phyloP scores from a whole-genome alignment of 2,329 filamentous ascomycete species.

The Xylariaceae sp. region DNA sequence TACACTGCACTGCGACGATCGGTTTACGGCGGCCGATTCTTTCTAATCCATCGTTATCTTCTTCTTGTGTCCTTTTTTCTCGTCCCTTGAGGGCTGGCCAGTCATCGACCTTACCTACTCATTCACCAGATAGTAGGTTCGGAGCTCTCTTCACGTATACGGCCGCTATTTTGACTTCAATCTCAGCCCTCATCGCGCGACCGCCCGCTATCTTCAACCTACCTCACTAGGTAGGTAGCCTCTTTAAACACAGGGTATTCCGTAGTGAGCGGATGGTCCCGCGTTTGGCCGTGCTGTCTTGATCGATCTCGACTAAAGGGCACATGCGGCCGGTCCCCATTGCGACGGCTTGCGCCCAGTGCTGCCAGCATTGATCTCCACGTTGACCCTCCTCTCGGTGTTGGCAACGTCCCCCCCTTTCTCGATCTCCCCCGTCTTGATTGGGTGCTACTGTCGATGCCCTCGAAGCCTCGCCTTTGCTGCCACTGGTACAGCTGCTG shows the following conservation, averaged over 20 bases:
- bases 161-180: conserved; percentile 2
- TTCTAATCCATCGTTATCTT: background rate
- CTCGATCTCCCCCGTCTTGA: background rate
- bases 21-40: background rate
- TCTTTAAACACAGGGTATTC: background rate
- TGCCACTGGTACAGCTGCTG: conserved; percentile 11
- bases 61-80: background rate
- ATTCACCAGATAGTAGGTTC: background rate
- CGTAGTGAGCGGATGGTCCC: background rate
- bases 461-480: conserved; percentile 8
- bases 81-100: background rate
- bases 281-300: background rate
- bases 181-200: background rate
- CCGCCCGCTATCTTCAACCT: too few species aligned
- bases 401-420: background rate
- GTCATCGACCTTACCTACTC: background rate
- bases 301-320: background rate
- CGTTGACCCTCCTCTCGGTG: background rate
- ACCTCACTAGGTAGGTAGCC: too few species aligned
- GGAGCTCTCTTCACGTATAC: background rate
- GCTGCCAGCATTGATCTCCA: background rate
- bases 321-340: background rate
- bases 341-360: background rate
- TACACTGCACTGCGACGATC: background rate
- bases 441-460: conserved; percentile 8